phyloP scores from a whole-genome alignment of 192 early-diverging fungal species.

The Pilaira anomala region DNA sequence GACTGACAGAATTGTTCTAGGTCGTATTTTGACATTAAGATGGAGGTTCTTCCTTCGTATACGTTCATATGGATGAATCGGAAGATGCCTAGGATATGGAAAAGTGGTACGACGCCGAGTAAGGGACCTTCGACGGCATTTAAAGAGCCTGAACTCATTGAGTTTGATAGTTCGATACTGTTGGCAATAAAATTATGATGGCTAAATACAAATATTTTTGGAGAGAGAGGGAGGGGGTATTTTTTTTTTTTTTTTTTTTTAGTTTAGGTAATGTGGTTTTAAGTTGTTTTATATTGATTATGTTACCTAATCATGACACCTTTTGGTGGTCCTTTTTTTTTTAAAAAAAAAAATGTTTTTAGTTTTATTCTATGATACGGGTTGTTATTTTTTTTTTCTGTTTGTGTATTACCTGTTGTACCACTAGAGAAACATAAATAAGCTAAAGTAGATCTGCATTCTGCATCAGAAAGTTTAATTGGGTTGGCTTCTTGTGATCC shows the following conservation, averaged over 20 bases:
- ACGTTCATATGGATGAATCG: constrained; percentile 30
- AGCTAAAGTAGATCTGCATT: constrained; percentile 20
- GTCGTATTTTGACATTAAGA: constrained; percentile 64
- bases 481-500: not conserved
- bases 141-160: not conserved
- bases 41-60: constrained; percentile 32
- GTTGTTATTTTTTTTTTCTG: constrained; percentile 12
- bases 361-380: too few relatives aligned
- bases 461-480: constrained; percentile 26
- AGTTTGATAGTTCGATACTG: constrained; percentile 4
- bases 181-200: constrained; percentile 29
- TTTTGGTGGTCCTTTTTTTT: constrained; percentile 21
- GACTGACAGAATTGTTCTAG: constrained; percentile 57
- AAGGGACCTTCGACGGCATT: constrained; percentile 1
- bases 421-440: constrained; percentile 31
- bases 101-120: constrained; percentile 29
- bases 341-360: not conserved
- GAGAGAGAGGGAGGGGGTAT: constrained; percentile 48
- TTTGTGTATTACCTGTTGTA: constrained; percentile 27
- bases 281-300: too few relatives aligned
- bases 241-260: not conserved
- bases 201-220: constrained; percentile 45
- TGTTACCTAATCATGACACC: constrained; percentile 33
- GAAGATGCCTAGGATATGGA: constrained; percentile 16
- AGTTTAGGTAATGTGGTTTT: too few relatives aligned